These are phyloP conservation scores for Eragrostis curvula DNA, from an alignment of 176 grass and related monocot species.

Conservation along the genomic window DNA sequence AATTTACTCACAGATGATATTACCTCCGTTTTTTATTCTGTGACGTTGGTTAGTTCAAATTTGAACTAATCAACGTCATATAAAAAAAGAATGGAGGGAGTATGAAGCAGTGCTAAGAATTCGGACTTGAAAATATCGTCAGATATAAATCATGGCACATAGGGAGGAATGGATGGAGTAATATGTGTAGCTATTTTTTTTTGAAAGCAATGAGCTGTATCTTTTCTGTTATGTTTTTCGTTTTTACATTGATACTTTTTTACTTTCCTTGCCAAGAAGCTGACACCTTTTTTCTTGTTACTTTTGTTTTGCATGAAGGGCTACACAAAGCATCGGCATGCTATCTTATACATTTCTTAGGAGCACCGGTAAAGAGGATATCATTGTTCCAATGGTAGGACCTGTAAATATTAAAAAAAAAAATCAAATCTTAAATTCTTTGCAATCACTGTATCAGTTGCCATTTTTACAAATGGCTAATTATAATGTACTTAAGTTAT, in stretches of 20 bases:
- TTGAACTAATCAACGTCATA: too few species aligned
- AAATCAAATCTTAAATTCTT: too few species aligned
- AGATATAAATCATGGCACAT: slow-evolving; percentile 1
- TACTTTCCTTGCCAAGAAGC: slow-evolving; percentile 36
- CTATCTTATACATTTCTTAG: slow-evolving; percentile 94
- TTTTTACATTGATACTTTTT: slow-evolving; percentile 11
- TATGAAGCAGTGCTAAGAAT: neutral
- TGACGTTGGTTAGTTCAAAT: too few species aligned
- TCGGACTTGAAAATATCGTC: neutral
- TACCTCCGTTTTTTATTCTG: too few species aligned
- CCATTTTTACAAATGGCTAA: neutral
- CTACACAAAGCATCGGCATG: slow-evolving; percentile 96
- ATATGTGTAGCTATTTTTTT: neutral
- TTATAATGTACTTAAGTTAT: neutral
- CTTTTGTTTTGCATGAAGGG: slow-evolving; percentile 54
- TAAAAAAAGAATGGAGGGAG: too few species aligned
- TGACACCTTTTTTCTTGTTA: slow-evolving; percentile 20
- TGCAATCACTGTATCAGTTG: neutral
- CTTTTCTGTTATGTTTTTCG: neutral
- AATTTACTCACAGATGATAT: slow-evolving; percentile 14
- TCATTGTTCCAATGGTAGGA: slow-evolving; percentile 96
- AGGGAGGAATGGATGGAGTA: slow-evolving; percentile 16
- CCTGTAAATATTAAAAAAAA: slow-evolving; percentile 22
- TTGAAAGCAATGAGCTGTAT: neutral
- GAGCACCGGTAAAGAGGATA: slow-evolving; percentile 87